Percentiles rank a stretch among this genome's conserved stretches.
phyloP scores from a whole-genome alignment of 768 basidiomycete genomes.

The Kwoniella bestiolae region DNA sequence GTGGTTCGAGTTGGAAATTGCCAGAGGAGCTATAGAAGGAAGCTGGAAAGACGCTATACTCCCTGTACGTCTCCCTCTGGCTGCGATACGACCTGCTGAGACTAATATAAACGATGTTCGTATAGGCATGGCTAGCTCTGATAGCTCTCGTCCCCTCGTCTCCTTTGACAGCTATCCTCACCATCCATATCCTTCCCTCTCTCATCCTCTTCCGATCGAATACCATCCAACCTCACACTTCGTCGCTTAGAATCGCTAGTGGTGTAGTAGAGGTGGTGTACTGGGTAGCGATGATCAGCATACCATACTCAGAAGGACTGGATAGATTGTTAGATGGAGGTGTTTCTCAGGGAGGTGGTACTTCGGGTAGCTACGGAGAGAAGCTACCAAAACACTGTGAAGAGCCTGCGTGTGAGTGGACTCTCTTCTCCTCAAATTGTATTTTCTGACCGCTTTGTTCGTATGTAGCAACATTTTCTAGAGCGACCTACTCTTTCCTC shows the following conservation, averaged over 20 bases:
- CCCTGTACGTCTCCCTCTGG: slow-evolving; percentile 33
- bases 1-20: slow-evolving; percentile 35
- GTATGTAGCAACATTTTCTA: slow-evolving; percentile 42
- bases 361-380: slow-evolving; percentile 35
- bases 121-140: slow-evolving; percentile 35
- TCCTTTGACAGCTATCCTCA: slow-evolving; percentile 31
- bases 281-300: slow-evolving; percentile 39
- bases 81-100: slow-evolving; percentile 1
- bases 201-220: slow-evolving; percentile 34
- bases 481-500: slow-evolving; percentile 49
- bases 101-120: too few relatives aligned
- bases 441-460: neutral
- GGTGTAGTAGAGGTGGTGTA: slow-evolving; percentile 35
- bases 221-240: slow-evolving; percentile 17
- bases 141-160: slow-evolving; percentile 29
- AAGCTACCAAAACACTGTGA: slow-evolving; percentile 41
- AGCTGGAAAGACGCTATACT: slow-evolving; percentile 32
- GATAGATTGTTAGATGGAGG: slow-evolving; percentile 42
- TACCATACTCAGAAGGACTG: slow-evolving; percentile 44
- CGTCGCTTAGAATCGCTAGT: slow-evolving; percentile 30
- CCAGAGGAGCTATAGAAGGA: slow-evolving; percentile 11
- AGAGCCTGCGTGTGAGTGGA: slow-evolving; percentile 47
- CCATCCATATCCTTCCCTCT: slow-evolving; percentile 41
- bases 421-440: neutral
- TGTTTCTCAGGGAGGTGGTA: slow-evolving; percentile 44